Evolutionary conservation across 2,329 filamentous ascomycete genomes (phyloP).

Genomic region (Curvularia hawaiiensis): DNA sequence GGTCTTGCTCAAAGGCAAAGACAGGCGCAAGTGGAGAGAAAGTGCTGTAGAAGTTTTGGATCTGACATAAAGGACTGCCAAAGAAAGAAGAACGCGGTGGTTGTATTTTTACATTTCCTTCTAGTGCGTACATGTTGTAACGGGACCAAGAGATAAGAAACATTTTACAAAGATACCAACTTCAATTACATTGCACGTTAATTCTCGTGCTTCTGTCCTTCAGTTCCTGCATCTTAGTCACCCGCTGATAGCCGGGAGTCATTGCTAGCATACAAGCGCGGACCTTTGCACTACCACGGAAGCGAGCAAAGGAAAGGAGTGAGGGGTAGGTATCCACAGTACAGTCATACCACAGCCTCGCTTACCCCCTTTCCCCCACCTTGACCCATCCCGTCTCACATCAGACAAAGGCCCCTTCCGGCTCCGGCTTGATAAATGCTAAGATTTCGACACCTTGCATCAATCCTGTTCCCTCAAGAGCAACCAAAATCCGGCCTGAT

Average conservation of each 20-base stretch:
- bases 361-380: not conserved
- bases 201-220: not conserved
- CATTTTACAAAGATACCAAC: not conserved
- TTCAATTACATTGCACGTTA: not conserved
- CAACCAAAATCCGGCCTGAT: conserved; percentile 10
- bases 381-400: not conserved
- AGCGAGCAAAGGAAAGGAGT: not conserved
- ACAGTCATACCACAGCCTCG: not conserved
- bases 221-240: not conserved
- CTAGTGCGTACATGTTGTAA: not conserved
- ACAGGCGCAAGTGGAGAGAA: conserved; percentile 41
- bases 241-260: not conserved
- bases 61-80: conserved; percentile 24
- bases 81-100: not conserved
- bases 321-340: not conserved
- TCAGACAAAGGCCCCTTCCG: not conserved
- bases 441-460: not conserved
- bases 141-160: not conserved
- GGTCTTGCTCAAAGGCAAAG: conserved; percentile 27
- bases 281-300: not conserved
- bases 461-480: conserved; percentile 1
- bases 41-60: conserved; percentile 46
- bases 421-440: not conserved
- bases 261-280: not conserved
- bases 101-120: not conserved